These are phyloP conservation scores for Gracilariopsis chorda DNA, from an alignment of 23 red algal genomes.

Conservation along the genomic window DNA sequence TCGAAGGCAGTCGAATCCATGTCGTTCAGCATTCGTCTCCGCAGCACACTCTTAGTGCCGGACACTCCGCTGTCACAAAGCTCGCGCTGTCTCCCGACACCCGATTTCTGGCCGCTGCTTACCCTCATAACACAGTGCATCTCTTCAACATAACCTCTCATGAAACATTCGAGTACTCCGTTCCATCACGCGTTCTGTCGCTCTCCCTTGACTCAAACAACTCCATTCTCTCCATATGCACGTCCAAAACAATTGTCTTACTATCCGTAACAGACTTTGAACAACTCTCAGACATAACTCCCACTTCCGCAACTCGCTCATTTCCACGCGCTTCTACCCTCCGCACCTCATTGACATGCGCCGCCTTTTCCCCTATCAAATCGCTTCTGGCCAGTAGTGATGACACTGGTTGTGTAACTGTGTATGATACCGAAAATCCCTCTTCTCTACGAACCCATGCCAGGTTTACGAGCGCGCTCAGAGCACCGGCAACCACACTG, in stretches of 20 bases:
- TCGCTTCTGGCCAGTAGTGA: conserved; percentile 30
- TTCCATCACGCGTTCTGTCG: background rate
- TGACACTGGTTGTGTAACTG: conserved; percentile 50
- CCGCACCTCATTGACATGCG: conserved; percentile 11
- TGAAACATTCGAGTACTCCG: background rate
- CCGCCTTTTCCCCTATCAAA: conserved; percentile 31
- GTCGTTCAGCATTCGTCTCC: background rate
- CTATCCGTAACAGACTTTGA: background rate
- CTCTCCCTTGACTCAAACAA: background rate
- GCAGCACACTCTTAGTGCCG: background rate
- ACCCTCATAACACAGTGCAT: background rate
- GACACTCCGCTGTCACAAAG: background rate
- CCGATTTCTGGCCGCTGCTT: background rate
- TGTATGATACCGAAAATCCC: conserved; percentile 15
- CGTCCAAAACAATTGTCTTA: background rate
- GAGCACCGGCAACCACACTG: conserved; percentile 33
- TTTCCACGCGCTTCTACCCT: background rate
- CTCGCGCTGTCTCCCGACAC: background rate
- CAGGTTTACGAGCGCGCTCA: conserved; percentile 19
- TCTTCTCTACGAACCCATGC: background rate
- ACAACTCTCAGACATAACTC: conserved; percentile 12
- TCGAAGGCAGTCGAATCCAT: background rate
- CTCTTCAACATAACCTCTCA: background rate
- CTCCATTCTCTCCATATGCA: background rate
- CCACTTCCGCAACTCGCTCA: background rate